Percentiles rank a stretch among this genome's conserved stretches.
phyloP scores from a whole-genome alignment of 2,329 filamentous ascomycete species.

The Aspergillus carbonarius region DNA sequence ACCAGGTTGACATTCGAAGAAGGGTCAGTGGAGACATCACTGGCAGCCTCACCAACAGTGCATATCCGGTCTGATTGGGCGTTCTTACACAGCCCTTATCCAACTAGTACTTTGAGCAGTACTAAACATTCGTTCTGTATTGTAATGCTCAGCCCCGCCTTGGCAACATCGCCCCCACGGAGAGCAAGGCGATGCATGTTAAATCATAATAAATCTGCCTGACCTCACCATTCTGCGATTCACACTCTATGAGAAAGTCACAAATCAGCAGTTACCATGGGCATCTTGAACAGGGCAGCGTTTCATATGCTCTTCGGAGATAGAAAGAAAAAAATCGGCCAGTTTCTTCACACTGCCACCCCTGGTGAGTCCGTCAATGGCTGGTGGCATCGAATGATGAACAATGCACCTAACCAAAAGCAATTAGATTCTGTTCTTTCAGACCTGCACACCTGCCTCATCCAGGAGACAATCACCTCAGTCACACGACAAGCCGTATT shows the following conservation, averaged over 20 bases:
- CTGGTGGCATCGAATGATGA: background rate
- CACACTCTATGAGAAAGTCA: background rate
- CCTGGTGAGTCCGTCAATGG: background rate
- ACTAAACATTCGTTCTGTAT: no score
- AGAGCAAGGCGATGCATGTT: background rate
- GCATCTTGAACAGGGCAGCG: background rate
- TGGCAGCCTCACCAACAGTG: no score
- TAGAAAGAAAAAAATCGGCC: background rate
- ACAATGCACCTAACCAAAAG: background rate
- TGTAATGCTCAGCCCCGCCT: no score
- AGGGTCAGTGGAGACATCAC: no score
- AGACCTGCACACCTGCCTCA: background rate
- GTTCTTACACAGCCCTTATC: no score
- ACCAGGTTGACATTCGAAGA: no score
- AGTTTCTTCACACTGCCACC: background rate
- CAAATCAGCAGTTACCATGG: background rate
- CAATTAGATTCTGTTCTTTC: background rate
- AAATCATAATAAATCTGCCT: background rate
- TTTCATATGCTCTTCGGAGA: background rate
- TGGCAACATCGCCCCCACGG: no score
- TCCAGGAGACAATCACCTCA: background rate
- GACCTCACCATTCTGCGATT: background rate
- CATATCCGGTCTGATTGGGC: no score
- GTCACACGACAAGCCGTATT: background rate
- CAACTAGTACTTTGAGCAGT: no score